These are phyloP conservation scores for Artemisia annua DNA, from an alignment of 129 eudicot species.

Conservation along the genomic window DNA sequence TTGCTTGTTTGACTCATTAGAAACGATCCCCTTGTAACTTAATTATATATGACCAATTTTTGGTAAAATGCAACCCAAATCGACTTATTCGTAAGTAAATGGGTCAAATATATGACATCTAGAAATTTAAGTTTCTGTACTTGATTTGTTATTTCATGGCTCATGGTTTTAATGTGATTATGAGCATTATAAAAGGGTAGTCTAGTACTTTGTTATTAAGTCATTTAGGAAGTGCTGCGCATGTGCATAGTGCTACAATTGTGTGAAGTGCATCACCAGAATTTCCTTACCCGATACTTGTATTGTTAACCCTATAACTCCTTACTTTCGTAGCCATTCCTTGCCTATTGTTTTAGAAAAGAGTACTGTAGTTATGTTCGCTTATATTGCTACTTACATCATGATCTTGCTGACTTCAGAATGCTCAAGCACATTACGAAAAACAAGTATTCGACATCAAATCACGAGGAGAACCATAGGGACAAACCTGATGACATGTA, in stretches of 20 bases:
- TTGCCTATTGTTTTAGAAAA: not conserved
- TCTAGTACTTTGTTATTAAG: not conserved
- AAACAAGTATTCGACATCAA: constrained; percentile 47
- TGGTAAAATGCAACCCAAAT: no score
- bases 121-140: no score
- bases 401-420: constrained; percentile 41
- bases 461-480: constrained; percentile 40
- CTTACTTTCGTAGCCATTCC: not conserved
- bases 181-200: not conserved
- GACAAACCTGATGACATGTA: constrained; percentile 57
- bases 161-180: not conserved
- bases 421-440: constrained; percentile 53
- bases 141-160: not conserved
- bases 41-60: no score
- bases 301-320: not conserved
- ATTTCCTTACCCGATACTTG: not conserved
- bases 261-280: no score
- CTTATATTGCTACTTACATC: not conserved
- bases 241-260: no score
- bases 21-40: no score
- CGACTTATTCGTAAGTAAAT: no score
- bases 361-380: not conserved
- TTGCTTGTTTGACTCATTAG: no score
- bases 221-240: not conserved
- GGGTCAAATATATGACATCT: no score